phyloP scores from a whole-genome alignment of 805 yeast species.

The Helenozyma baotianmanensis region DNA sequence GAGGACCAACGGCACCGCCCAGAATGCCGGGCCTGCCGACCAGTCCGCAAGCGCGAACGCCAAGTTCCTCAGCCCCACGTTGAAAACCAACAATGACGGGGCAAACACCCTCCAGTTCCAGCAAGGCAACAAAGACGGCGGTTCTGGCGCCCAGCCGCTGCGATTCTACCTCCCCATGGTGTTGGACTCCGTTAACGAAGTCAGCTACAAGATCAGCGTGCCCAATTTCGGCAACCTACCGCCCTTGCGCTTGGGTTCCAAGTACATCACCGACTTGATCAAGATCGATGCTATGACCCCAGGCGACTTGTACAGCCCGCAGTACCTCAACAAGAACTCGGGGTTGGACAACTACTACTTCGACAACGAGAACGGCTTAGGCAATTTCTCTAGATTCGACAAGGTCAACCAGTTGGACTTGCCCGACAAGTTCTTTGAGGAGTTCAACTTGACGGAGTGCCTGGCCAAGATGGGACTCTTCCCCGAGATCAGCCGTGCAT shows the following conservation, averaged over 20 bases:
- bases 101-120: conserved; percentile 29
- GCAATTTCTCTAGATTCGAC: conserved; percentile 70
- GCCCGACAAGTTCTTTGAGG: conserved; percentile 77
- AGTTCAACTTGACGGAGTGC: conserved; percentile 61
- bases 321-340: conserved; percentile 47
- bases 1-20: conserved; percentile 3
- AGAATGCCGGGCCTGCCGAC: background rate
- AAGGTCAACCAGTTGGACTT: conserved; percentile 62
- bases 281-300: conserved; percentile 56
- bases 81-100: conserved; percentile 23
- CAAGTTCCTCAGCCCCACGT: conserved; percentile 30
- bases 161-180: conserved; percentile 31
- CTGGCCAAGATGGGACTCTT: conserved; percentile 78
- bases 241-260: conserved; percentile 57
- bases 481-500: conserved; percentile 73
- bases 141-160: conserved; percentile 17
- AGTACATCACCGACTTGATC: conserved; percentile 56
- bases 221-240: conserved; percentile 49
- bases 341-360: conserved; percentile 63
- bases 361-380: conserved; percentile 40
- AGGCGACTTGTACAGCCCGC: conserved; percentile 50
- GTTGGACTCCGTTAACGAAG: conserved; percentile 34
- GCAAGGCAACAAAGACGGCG: conserved; percentile 18
- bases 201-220: conserved; percentile 40
- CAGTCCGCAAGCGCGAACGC: conserved; percentile 1